A percentile compares a stretch with the other conserved stretches of the same genome.
Conservation (phyloP, 169 alveolate species). For the Eimeria acervulina region DNA sequence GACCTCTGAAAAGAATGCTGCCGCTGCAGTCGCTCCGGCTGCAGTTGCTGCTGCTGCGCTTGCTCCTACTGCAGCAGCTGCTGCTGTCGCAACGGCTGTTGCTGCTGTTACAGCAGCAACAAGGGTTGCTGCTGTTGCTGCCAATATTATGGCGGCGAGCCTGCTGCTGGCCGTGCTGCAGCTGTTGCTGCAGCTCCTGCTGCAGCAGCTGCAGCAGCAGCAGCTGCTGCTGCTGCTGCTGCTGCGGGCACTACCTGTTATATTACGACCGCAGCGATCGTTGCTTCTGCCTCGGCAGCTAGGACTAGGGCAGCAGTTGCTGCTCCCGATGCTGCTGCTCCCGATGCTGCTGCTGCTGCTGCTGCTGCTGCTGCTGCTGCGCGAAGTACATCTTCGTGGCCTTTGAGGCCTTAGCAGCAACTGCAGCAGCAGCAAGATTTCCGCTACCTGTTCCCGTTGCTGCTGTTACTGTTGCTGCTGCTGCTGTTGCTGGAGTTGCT, state of each 20-base stretch:
- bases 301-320: slow-evolving; percentile 10
- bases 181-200: neutral
- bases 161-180: neutral
- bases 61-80: slow-evolving; percentile 20
- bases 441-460: neutral
- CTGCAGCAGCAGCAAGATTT: neutral
- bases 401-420: neutral
- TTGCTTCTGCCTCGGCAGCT: neutral
- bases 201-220: neutral
- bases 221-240: slow-evolving; percentile 30
- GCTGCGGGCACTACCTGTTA: neutral
- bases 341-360: neutral
- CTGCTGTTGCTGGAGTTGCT: neutral
- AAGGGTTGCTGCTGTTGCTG: neutral
- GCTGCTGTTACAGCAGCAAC: neutral
- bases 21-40: neutral
- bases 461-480: neutral
- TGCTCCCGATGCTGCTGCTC: slow-evolving; percentile 13
- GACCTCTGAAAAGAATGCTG: neutral
- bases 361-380: neutral
- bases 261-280: neutral
- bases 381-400: neutral
- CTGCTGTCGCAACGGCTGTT: neutral
- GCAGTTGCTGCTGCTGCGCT: neutral
- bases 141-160: neutral